phyloP scores from a whole-genome alignment of 768 basidiomycete genomes.

The Exidia glandulosa region DNA sequence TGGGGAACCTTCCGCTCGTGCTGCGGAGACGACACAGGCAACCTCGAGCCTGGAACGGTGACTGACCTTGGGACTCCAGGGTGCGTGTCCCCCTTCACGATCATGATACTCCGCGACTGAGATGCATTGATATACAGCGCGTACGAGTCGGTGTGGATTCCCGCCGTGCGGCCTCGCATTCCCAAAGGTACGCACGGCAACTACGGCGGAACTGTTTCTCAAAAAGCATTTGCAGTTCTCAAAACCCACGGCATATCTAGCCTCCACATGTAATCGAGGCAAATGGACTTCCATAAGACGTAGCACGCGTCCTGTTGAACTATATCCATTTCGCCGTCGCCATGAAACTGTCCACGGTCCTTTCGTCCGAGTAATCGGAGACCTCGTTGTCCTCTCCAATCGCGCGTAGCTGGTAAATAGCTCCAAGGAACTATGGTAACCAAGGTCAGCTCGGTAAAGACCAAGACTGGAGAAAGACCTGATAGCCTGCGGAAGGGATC shows the following conservation, averaged over 20 bases:
- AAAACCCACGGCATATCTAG: not conserved
- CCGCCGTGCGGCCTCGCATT: constrained; percentile 1
- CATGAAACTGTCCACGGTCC: not conserved
- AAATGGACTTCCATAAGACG: not conserved
- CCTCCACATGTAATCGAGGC: not conserved
- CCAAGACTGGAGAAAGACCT: not conserved
- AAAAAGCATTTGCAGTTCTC: not conserved
- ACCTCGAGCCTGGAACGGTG: constrained; percentile 26
- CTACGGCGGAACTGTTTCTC: not conserved
- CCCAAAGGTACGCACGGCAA: constrained; percentile 1
- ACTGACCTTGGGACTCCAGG: constrained; percentile 3
- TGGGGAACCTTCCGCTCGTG: constrained; percentile 34
- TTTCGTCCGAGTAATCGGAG: not conserved
- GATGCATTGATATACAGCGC: not conserved
- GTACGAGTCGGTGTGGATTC: constrained; percentile 6
- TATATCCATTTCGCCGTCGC: not conserved
- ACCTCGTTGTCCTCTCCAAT: not conserved
- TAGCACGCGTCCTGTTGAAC: too few species aligned
- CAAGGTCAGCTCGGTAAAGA: not conserved
- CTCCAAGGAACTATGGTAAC: not conserved
- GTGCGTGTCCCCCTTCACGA: not conserved
- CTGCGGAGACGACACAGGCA: constrained; percentile 33
- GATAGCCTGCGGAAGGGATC: not conserved
- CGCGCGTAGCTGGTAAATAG: not conserved
- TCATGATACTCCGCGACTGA: not conserved